phyloP scores from a whole-genome alignment of 148 eudicot species.

The Nepenthes gracilis region DNA sequence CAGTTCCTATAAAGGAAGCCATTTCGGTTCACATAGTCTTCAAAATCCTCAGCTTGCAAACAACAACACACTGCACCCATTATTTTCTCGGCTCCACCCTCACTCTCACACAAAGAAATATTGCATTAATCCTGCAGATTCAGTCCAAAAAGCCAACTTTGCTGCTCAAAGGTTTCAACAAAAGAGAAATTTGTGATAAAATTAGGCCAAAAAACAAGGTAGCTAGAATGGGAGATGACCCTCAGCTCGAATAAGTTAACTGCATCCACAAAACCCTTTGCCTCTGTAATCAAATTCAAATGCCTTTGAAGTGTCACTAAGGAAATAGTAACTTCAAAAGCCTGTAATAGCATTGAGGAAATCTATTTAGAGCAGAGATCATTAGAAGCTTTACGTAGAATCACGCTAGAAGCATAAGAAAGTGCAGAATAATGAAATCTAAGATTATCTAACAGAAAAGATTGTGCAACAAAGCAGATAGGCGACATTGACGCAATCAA shows the following conservation, averaged over 20 bases:
- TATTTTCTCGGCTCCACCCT: constrained; percentile 8
- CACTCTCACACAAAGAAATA: neutral
- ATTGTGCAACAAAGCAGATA: too few relatives aligned
- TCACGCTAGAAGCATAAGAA: too few relatives aligned
- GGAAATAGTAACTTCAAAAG: neutral
- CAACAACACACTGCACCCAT: constrained; percentile 96
- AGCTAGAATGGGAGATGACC: constrained; percentile 31
- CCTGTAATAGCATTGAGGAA: neutral
- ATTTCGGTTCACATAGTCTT: constrained; percentile 65
- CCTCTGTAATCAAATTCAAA: constrained; percentile 3
- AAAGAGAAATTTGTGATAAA: neutral
- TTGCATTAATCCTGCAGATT: neutral
- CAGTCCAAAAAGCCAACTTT: neutral
- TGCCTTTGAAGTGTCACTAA: neutral
- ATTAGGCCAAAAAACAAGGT: neutral
- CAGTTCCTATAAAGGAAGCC: constrained; percentile 67
- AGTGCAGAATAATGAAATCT: too few relatives aligned
- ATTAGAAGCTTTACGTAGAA: too few relatives aligned
- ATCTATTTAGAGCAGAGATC: neutral
- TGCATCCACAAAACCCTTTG: constrained; percentile 39
- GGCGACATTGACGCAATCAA: too few relatives aligned
- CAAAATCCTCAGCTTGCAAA: constrained; percentile 50
- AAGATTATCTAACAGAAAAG: too few relatives aligned
- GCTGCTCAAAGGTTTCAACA: neutral
- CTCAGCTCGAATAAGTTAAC: constrained; percentile 32